Evolutionary conservation across 1,284 basidiomycete genomes (phyloP), one percentile per base, ranked within the genome.

Genomic region (Irpex rosettiformis): DNA sequence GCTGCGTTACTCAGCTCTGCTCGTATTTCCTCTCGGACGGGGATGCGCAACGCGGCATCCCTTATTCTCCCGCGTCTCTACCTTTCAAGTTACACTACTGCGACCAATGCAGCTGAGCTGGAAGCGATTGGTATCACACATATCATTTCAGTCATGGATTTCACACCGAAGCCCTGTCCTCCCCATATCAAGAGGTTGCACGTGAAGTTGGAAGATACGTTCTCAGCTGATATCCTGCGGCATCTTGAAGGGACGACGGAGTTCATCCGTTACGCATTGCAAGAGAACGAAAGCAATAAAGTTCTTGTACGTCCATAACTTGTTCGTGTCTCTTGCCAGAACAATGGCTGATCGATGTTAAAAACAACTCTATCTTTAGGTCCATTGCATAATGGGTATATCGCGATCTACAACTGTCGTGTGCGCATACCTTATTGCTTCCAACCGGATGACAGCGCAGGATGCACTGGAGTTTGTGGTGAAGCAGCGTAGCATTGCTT

Each of bases 61-160:
- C 72, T 75, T 54, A 85, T 91, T 64, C 66, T 81, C 0, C 82
- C 85, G 4, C 79, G 84, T 16, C 71, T 91, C 24, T 91, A 84
- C 66, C 80, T 91, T 52, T 83, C 87, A 2, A 85, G 85, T 65
- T 78, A 80, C 60, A 75, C 72, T 66, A 83, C 82, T 13, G 88
- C 85, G 7, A 69, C 71, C 22, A 72, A 82, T 64, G 69, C 71
- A 11, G 72, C 75, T 5, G 75, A 78, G 54, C 74, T 90, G 22
- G 61, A 63, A 8, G 70, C 70, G 6, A 65, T 77, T 7, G 71
- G 73, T 28, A 71, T 77, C 58, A 77, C 77, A 18, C 77, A 78
- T 63, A 65, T 78, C 57, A 59, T 78, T 22, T 75, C 74, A 13
- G 67, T 75, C 42, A 56, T 76, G 29, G 73, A 75, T 60, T 29